Evolutionary conservation across 352 stramenopile species (phyloP), one percentile per base, ranked within the genome.

Genomic region (Pythium aristosporum): DNA sequence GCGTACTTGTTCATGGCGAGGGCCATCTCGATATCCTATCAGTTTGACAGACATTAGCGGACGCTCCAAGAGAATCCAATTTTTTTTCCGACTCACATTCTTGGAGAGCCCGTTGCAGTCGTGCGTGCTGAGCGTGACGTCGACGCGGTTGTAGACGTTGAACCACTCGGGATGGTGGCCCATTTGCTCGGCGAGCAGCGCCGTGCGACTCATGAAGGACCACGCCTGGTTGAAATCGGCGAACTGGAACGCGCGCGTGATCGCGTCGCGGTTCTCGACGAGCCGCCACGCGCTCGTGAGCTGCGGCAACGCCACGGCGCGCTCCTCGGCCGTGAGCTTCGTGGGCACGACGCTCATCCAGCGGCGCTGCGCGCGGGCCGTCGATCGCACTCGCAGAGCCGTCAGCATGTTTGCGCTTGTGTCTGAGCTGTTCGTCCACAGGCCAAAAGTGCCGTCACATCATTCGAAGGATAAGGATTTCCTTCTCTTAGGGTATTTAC

Each of bases 151-250:
- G 82, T 99, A 99, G 7, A 99, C 96, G 73, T 99, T 99, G 74
- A 97, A 98, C 96, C 96, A 99, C 84, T 99, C 96, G 1, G 97
- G 97, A 81, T 99, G 97, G 83, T 99, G 97, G 76, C 98, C 87
- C 85, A 98, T 89, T 56, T 94, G 74, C 72, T 96, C 86, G 4
- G 88, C 88, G 34, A 91, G 69, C 54, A 89, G 69, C 37, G 88
- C 88, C 20, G 75, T 74, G 48, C 80, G 73, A 49, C 56, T 87
- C 86, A 95, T 96, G 65, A 96, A 95, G 30, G 67, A 57, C 77
- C 84, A 96, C 2, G 88, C 87, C 56, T 88, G 57, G 53, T 78
- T 87, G 57, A 97, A 97, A 65, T 96, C 84, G 49, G 69, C 68
- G 61, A 97, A 97, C 62, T 83, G 64, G 74, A 96, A 97, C 55